Conservation (phyloP, 2,329 filamentous ascomycete species). For the Colletotrichum graminicola region DNA sequence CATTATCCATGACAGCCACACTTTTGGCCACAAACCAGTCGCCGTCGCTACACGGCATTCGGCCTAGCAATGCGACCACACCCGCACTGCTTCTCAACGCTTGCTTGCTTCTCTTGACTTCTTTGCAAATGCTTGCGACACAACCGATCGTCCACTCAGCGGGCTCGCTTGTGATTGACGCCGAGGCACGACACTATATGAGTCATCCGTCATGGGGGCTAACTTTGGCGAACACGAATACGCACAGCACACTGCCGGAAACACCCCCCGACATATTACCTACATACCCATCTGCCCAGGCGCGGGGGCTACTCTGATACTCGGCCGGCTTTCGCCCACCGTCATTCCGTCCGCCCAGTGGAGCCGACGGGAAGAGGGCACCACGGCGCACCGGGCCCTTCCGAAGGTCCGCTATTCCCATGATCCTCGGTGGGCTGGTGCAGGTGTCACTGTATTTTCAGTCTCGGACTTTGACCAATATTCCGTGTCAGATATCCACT, state of each 20-base stretch:
- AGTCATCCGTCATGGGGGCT: constrained; percentile 10
- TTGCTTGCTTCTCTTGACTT: background rate
- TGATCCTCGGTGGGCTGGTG: constrained; percentile 16
- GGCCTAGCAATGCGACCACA: background rate
- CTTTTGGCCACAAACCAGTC: constrained; percentile 3
- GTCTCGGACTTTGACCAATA: constrained; percentile 24
- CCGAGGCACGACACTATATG: background rate
- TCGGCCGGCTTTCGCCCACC: constrained; percentile 22
- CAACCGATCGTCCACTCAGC: background rate
- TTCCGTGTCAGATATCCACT: constrained; percentile 18
- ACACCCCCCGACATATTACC: background rate
- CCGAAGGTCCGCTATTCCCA: constrained; percentile 24
- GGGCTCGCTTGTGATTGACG: background rate
- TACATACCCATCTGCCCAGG: background rate
- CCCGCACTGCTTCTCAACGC: background rate
- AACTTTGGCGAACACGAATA: constrained; percentile 31
- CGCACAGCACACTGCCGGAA: background rate
- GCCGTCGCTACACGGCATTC: background rate
- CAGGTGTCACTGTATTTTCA: constrained; percentile 21
- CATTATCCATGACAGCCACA: constrained; percentile 36
- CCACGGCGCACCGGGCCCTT: constrained; percentile 24
- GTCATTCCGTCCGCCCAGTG: constrained; percentile 19
- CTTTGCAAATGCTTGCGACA: background rate
- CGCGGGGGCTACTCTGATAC: background rate
- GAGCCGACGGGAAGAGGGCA: background rate